Percentiles rank a stretch among this genome's conserved stretches.
Conservation (phyloP, 2,329 filamentous ascomycete species). For the Botryotinia calthae region DNA sequence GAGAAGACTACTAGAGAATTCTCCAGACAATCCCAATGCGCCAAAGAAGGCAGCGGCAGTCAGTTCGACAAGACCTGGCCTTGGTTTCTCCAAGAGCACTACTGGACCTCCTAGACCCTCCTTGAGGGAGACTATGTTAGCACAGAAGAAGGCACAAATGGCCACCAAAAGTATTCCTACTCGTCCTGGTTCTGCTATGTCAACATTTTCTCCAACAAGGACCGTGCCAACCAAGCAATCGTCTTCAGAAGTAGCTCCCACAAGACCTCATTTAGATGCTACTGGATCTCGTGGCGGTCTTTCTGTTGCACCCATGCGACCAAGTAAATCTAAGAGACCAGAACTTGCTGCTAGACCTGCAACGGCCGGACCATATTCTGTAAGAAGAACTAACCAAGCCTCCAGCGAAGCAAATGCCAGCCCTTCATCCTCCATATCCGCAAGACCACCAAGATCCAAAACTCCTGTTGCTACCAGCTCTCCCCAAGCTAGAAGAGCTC, state of each 20-base stretch:
- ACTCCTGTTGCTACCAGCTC: conserved; percentile 49
- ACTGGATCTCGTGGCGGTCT: conserved; percentile 51
- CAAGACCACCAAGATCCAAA: conserved; percentile 45
- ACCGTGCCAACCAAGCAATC: conserved; percentile 40
- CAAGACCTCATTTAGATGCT: conserved; percentile 46
- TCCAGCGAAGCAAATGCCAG: conserved; percentile 36
- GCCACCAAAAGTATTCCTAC: conserved; percentile 52
- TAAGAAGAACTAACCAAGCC: conserved; percentile 44
- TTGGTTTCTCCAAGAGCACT: conserved; percentile 63
- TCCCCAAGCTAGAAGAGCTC: conserved; percentile 37
- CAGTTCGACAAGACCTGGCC: conserved; percentile 49
- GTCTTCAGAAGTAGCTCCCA: conserved; percentile 39
- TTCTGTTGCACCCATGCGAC: conserved; percentile 63
- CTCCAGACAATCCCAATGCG: conserved; percentile 76
- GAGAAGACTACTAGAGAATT: conserved; percentile 76
- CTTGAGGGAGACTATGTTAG: conserved; percentile 78
- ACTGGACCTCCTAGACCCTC: conserved; percentile 59
- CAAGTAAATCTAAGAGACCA: conserved; percentile 51
- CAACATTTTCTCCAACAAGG: conserved; percentile 55
- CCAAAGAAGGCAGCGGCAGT: conserved; percentile 54
- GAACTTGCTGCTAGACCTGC: conserved; percentile 57
- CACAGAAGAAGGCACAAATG: conserved; percentile 66
- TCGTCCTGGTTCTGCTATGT: conserved; percentile 63
- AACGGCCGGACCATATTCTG: conserved; percentile 64
- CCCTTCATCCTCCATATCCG: conserved; percentile 37